phyloP scores from a whole-genome alignment of 164 flowering plant species.

The Pachysandra terminalis region DNA sequence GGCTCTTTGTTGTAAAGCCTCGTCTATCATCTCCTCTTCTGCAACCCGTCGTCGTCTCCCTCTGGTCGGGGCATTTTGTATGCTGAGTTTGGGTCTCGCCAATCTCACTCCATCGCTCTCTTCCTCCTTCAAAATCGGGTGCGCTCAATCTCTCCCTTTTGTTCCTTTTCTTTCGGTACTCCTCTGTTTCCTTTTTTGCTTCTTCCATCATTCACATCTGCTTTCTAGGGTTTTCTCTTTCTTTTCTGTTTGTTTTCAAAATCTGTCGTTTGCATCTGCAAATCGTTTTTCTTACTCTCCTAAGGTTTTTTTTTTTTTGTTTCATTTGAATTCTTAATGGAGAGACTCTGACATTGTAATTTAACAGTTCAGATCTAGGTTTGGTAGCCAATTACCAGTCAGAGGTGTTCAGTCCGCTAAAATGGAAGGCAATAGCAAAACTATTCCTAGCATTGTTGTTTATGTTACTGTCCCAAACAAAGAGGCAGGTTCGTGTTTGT shows the following conservation, averaged over 20 bases:
- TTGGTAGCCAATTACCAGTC: conserved; percentile 25
- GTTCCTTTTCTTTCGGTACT: too few relatives aligned
- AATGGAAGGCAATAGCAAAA: conserved; percentile 45
- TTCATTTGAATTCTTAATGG: not conserved
- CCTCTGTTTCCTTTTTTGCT: conserved; percentile 20
- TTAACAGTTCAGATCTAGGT: conserved; percentile 35
- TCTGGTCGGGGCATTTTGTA: conserved; percentile 62
- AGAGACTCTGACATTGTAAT: not conserved
- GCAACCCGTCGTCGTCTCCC: conserved; percentile 50
- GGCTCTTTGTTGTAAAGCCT: conserved; percentile 18
- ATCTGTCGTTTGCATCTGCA: too few relatives aligned
- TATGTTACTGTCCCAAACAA: conserved; percentile 91
- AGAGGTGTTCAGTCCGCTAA: conserved; percentile 23
- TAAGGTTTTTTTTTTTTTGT: too few relatives aligned
- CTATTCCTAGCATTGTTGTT: conserved; percentile 88
- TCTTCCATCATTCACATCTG: not conserved
- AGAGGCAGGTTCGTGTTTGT: conserved; percentile 30
- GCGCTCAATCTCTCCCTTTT: conserved; percentile 36
- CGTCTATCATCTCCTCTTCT: conserved; percentile 34
- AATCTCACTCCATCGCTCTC: conserved; percentile 44
- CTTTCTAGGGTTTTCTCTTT: not conserved
- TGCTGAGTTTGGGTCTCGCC: conserved; percentile 60
- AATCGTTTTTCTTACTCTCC: too few relatives aligned
- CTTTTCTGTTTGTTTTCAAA: too few relatives aligned
- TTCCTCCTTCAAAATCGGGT: conserved; percentile 31